Percentiles rank a stretch among this genome's conserved stretches.
Evolutionary conservation across 768 basidiomycete genomes (phyloP).

Genomic region (Astraeus odoratus): DNA sequence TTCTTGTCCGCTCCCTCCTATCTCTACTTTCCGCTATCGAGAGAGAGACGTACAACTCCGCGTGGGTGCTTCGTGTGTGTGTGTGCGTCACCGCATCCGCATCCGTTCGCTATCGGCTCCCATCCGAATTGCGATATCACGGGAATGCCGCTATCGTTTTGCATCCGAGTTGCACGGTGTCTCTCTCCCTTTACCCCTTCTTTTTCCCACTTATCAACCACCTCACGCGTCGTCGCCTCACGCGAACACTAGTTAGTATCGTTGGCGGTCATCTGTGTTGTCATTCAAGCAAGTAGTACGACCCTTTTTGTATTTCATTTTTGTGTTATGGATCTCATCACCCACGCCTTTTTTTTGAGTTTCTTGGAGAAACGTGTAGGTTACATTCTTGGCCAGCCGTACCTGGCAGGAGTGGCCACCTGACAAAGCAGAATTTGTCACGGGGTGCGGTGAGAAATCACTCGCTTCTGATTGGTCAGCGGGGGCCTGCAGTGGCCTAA

Average conservation of each 20-base stretch:
- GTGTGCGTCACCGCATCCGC: conserved; percentile 6
- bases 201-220: not conserved
- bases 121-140: not conserved
- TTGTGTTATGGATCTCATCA: not conserved
- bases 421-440: too few species aligned
- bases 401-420: too few species aligned
- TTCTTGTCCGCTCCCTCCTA: not conserved
- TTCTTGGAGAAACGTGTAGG: too few species aligned
- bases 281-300: not conserved
- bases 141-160: not conserved
- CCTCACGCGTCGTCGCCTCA: too few species aligned
- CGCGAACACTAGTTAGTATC: too few species aligned
- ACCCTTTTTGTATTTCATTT: not conserved
- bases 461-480: too few species aligned
- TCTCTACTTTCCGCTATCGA: not conserved
- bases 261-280: not conserved
- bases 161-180: not conserved
- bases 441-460: too few species aligned
- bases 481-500: too few species aligned
- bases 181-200: not conserved
- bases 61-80: not conserved
- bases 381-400: too few species aligned
- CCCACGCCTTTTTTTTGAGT: too few species aligned
- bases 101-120: conserved; percentile 2
- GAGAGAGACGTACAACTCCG: not conserved